Evolutionary conservation across 257 asterid species (phyloP).

Genomic region (Salvia rosmarinus): DNA sequence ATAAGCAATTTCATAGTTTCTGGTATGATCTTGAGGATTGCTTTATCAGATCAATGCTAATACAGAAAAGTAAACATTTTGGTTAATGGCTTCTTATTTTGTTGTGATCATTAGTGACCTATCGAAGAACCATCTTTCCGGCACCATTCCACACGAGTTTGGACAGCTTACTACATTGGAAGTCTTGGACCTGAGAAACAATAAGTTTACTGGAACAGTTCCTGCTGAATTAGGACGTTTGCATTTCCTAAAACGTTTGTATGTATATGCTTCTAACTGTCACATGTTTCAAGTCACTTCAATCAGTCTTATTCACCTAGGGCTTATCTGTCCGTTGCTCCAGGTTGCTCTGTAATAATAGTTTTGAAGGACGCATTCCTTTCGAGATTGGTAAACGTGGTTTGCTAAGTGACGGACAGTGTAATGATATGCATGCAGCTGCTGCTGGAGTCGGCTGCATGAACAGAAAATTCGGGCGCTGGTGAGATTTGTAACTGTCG

Average conservation of each 20-base stretch:
- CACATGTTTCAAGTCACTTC: neutral
- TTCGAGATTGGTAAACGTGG: constrained; percentile 56
- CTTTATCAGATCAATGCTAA: neutral
- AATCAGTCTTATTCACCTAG: constrained; percentile 14
- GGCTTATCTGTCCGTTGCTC: constrained; percentile 25
- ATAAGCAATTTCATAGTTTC: neutral
- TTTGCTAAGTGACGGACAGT: constrained; percentile 50
- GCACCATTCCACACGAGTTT: constrained; percentile 67
- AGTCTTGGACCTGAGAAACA: constrained; percentile 80
- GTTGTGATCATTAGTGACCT: constrained; percentile 44
- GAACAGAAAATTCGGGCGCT: constrained; percentile 73
- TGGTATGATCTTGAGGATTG: constrained; percentile 4
- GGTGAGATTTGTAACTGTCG: constrained; percentile 48
- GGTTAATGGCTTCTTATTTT: constrained; percentile 26
- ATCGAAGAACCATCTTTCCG: constrained; percentile 68
- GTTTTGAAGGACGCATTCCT: constrained; percentile 68
- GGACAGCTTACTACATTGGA: constrained; percentile 63
- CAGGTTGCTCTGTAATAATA: constrained; percentile 79
- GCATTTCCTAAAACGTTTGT: constrained; percentile 63
- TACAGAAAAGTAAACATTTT: neutral
- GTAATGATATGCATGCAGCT: constrained; percentile 53
- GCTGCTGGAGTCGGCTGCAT: constrained; percentile 51
- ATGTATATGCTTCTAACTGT: constrained; percentile 39
- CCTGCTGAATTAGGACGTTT: constrained; percentile 69
- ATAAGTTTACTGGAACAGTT: constrained; percentile 63